Evolutionary conservation across 495 filamentous ascomycete species (phyloP).

Genomic region (Neurospora sp.): DNA sequence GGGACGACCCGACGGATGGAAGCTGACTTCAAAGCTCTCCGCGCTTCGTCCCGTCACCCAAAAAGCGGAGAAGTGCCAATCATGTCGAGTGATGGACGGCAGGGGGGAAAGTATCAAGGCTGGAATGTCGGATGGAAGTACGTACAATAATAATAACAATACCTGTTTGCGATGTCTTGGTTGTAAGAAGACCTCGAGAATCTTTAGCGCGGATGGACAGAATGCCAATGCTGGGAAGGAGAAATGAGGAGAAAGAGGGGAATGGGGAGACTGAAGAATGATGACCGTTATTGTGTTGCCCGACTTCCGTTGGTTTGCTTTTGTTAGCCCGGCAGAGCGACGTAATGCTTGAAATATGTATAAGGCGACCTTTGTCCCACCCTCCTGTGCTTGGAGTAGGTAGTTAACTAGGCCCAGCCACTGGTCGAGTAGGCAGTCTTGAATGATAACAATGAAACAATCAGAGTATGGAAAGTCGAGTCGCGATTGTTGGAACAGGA

Average conservation of each 20-base stretch:
- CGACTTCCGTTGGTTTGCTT: not conserved
- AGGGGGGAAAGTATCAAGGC: not conserved
- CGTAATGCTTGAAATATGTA: not conserved
- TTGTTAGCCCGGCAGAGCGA: not conserved
- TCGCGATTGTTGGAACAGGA: not conserved
- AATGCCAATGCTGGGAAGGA: slow-evolving; percentile 16
- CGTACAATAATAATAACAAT: not conserved
- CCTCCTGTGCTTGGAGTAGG: not conserved
- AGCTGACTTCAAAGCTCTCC: not conserved
- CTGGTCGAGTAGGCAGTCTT: not conserved
- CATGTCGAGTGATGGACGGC: not conserved
- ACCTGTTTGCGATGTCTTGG: not conserved
- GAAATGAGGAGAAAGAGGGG: slow-evolving; percentile 14
- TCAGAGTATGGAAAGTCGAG: not conserved
- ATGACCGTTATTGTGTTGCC: not conserved
- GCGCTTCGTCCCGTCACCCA: not conserved
- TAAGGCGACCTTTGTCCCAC: not conserved
- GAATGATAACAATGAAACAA: not conserved
- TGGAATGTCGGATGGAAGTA: not conserved
- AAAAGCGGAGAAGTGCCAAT: not conserved
- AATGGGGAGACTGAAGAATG: not conserved
- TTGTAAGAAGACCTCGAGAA: not conserved
- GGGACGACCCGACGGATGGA: not conserved
- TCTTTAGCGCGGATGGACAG: not conserved
- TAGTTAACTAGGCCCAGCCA: not conserved